Evolutionary conservation across 768 basidiomycete species (phyloP), one percentile per base, ranked within the genome.

Genomic region (Cytidiella melzeri): DNA sequence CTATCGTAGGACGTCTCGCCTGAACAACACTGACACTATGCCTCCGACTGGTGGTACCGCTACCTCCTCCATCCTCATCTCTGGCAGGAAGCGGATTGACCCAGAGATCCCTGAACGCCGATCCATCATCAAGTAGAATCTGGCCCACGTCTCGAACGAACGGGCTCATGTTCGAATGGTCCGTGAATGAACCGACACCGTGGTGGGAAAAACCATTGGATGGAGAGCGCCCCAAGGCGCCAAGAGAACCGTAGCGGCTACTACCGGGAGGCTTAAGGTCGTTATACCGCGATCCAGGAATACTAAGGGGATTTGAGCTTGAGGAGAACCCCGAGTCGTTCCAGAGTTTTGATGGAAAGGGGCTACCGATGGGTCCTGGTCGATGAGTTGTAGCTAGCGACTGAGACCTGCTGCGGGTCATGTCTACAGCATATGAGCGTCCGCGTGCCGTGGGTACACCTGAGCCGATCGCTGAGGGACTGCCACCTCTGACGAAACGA

Each of bases 21-120:
- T 87, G 89, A 11, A 90, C 86, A 57, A 90, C 79, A 53, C 83
- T 86, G 56, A 92, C 88, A 51, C 86, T 89, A 55, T 92, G 89
- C 18, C 90, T 71, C 30, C 90, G 70, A 56, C 87, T 90, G 5
- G 90, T 89, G 4, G 87, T 85, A 2, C 88, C 90, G 57, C 88
- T 91, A 0, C 82, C 83, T 3, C 73, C 72, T 5, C 79, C 81
- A 42, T 76, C 78, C 63, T 84, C 80, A 52, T 83, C 82, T 28
- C 76, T 72, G 3, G 76, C 81, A 0, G 76, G 78, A 50, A 80
- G 70, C 73, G 77, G 77, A n/a, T 83, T 80, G 0, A 81, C 74
- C 87, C 87, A 90, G 3, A 89, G 71, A 54, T 88, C 84, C 27
- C 84, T 73, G 56, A 88, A 78, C 0, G 81, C 81, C 0, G 81